Evolutionary conservation across 305 asterid species (phyloP).

Genomic region (Euphrasia arctica): DNA sequence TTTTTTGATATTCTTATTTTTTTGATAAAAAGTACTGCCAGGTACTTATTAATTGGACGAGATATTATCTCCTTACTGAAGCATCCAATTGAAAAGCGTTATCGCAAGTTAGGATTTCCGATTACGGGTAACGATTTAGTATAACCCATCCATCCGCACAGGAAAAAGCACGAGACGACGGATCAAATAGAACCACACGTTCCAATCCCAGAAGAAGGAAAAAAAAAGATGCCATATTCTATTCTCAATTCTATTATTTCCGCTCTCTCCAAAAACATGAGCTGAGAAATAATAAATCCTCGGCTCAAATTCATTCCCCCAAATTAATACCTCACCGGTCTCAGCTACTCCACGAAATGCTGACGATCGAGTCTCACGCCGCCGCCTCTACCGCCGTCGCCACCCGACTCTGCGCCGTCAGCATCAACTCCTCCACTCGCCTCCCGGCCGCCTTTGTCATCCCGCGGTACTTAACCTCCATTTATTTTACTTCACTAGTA

Average conservation of each 20-base stretch:
- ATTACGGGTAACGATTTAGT: not conserved
- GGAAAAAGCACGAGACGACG: slow-evolving; percentile 20
- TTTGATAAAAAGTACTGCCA: too few species aligned
- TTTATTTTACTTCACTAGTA: not conserved
- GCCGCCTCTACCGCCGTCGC: slow-evolving; percentile 37
- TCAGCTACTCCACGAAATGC: slow-evolving; percentile 40
- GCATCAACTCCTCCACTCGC: slow-evolving; percentile 40
- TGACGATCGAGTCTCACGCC: slow-evolving; percentile 60
- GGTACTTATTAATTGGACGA: too few species aligned
- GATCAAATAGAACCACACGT: slow-evolving; percentile 42
- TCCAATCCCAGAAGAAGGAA: slow-evolving; percentile 33
- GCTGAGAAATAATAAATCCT: slow-evolving; percentile 3
- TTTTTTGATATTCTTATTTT: too few species aligned
- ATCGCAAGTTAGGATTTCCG: not conserved
- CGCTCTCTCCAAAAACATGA: slow-evolving; percentile 8
- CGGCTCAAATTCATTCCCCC: slow-evolving; percentile 16
- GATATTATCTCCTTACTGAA: too few species aligned
- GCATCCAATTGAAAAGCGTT: not conserved
- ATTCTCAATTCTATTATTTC: slow-evolving; percentile 27
- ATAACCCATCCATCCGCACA: not conserved
- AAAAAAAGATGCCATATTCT: slow-evolving; percentile 36
- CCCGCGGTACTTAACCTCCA: slow-evolving; percentile 43
- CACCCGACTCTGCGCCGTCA: slow-evolving; percentile 44
- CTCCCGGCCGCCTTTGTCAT: slow-evolving; percentile 42
- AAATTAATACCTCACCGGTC: slow-evolving; percentile 13